Conservation (phyloP, 192 early-diverging fungal genomes). For the Lunasporangiospora selenospora region DNA sequence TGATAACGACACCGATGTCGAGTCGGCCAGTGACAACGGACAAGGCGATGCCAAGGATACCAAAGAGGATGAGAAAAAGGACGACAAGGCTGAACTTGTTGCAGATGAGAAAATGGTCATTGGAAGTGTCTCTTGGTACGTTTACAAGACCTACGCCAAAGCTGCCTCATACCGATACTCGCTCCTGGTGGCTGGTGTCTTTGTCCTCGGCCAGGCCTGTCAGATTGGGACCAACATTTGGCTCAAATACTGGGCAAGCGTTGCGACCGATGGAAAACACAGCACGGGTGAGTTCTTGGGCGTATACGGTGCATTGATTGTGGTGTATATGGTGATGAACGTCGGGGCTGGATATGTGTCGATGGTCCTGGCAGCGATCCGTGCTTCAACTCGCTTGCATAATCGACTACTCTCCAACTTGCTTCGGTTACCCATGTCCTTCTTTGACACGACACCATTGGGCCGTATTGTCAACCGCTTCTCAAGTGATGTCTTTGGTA, state of each 20-base stretch:
- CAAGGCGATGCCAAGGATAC: constrained; percentile 42
- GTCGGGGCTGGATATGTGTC: constrained; percentile 16
- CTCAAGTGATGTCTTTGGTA: constrained; percentile 83
- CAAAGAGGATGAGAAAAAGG: constrained; percentile 28
- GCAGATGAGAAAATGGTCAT: constrained; percentile 80
- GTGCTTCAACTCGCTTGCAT: constrained; percentile 68
- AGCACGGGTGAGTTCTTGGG: constrained; percentile 29
- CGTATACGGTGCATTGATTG: constrained; percentile 23
- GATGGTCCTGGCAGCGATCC: constrained; percentile 52
- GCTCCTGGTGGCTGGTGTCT: constrained; percentile 59
- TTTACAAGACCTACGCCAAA: constrained; percentile 82
- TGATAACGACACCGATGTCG: constrained; percentile 34
- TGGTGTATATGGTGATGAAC: constrained; percentile 30
- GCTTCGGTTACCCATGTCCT: constrained; percentile 65
- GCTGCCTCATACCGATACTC: constrained; percentile 71
- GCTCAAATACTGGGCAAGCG: constrained; percentile 70
- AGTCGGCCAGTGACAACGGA: constrained; percentile 58
- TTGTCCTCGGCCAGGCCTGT: constrained; percentile 59
- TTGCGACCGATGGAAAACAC: background rate
- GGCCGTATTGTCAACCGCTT: constrained; percentile 90
- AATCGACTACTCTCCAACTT: constrained; percentile 70
- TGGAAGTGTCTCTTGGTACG: constrained; percentile 79
- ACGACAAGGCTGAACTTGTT: constrained; percentile 65
- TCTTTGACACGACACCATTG: constrained; percentile 71
- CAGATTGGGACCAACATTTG: constrained; percentile 65